A percentile compares a stretch with the other conserved stretches of the same genome.
phyloP scores from a whole-genome alignment of 129 eudicot genomes.

The Artemisia tridentata region DNA sequence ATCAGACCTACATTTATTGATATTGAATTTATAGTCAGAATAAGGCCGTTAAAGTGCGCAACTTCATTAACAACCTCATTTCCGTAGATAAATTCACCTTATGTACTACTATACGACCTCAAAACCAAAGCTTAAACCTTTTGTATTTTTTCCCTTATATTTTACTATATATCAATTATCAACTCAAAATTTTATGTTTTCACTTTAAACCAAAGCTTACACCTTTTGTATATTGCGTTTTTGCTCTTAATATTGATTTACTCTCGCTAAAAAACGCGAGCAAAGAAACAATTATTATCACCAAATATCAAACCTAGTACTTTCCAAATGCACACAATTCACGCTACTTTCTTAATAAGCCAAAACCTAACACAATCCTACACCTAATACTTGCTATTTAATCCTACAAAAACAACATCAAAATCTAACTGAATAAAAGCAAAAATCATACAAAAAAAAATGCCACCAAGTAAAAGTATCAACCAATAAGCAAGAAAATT shows the following conservation, averaged over 20 bases:
- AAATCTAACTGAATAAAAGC: slow-evolving; percentile 6
- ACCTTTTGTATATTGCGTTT: too few species aligned
- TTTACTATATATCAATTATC: too few species aligned
- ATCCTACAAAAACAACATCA: neutral
- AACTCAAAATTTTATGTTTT: too few species aligned
- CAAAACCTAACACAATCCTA: slow-evolving; percentile 13
- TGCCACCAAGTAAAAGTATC: slow-evolving; percentile 22
- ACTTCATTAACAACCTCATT: neutral
- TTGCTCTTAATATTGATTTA: too few species aligned
- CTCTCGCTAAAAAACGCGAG: too few species aligned
- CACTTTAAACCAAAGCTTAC: too few species aligned
- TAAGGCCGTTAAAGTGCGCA: neutral
- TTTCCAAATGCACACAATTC: slow-evolving; percentile 20
- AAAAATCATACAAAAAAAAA: slow-evolving; percentile 16
- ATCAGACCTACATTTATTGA: neutral
- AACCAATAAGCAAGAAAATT: neutral
- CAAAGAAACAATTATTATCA: too few species aligned
- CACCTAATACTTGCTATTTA: slow-evolving; percentile 8
- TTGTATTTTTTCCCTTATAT: neutral
- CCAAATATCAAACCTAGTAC: slow-evolving; percentile 13
- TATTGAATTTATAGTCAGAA: neutral
- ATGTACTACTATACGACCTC: slow-evolving; percentile 9
- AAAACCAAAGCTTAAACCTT: neutral
- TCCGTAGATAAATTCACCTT: slow-evolving; percentile 6
- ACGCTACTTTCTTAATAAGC: neutral